A percentile compares a stretch with the other conserved stretches of the same genome.
Evolutionary conservation across 495 filamentous ascomycete genomes (phyloP).

Genomic region (Xanthoparmelia taractica): DNA sequence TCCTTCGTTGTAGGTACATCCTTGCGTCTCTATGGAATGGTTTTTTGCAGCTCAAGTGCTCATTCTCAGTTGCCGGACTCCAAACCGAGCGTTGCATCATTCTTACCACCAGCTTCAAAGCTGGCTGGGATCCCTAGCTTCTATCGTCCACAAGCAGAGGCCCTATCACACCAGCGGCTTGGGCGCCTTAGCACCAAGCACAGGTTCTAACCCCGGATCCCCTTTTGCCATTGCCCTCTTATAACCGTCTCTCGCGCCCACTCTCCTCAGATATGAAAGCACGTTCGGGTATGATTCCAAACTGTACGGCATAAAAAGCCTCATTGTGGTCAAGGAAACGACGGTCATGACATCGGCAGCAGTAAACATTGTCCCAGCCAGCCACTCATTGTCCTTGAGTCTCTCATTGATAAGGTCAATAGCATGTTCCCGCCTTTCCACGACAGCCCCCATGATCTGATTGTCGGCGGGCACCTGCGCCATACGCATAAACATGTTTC

Average conservation of each 20-base stretch:
- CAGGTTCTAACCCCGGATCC: slow-evolving; percentile 35
- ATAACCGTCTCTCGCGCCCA: slow-evolving; percentile 38
- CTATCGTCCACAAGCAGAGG: neutral
- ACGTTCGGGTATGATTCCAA: slow-evolving; percentile 39
- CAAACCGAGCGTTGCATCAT: neutral
- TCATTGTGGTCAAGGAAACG: slow-evolving; percentile 47
- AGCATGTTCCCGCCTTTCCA: slow-evolving; percentile 21
- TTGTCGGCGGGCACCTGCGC: slow-evolving; percentile 4
- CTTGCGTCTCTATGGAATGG: neutral
- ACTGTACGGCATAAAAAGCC: slow-evolving; percentile 41
- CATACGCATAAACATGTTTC: slow-evolving; percentile 7
- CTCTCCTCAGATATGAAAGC: slow-evolving; percentile 39
- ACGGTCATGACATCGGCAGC: slow-evolving; percentile 55
- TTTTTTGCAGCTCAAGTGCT: neutral
- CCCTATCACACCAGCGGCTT: neutral
- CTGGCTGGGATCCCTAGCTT: neutral
- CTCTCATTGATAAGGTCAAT: slow-evolving; percentile 39
- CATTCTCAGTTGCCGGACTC: neutral
- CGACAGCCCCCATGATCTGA: slow-evolving; percentile 21
- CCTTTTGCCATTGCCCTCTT: slow-evolving; percentile 39
- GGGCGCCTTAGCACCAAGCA: slow-evolving; percentile 28
- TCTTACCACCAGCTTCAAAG: neutral
- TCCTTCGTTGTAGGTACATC: too few species aligned
- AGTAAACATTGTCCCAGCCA: slow-evolving; percentile 54
- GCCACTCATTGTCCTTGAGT: slow-evolving; percentile 40